phyloP scores from a whole-genome alignment of 2,329 filamentous ascomycete genomes.

The Microascus cirrosus region DNA sequence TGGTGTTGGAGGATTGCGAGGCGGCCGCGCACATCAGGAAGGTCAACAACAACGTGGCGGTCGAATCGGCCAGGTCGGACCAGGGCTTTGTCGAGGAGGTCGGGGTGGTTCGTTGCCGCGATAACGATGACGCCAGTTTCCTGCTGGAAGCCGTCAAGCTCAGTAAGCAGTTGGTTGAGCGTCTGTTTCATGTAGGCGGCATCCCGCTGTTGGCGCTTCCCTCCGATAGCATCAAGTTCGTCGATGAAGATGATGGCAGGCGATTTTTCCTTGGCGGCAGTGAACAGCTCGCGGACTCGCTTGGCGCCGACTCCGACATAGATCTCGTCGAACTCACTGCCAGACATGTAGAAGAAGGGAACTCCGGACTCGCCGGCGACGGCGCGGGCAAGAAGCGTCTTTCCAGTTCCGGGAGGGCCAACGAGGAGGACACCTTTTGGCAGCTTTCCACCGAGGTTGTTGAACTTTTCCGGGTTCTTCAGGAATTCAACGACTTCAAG shows the following conservation, averaged over 20 bases:
- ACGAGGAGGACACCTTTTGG: conserved; percentile 94
- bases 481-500: conserved; percentile 96
- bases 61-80: conserved; percentile 93
- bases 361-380: conserved; percentile 96
- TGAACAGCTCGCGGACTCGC: conserved; percentile 88
- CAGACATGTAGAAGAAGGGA: conserved; percentile 99
- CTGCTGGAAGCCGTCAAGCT: conserved; percentile 94
- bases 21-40: conserved; percentile 88
- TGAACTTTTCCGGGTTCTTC: conserved; percentile 86
- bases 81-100: conserved; percentile 86
- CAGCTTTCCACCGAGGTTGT: conserved; percentile 86
- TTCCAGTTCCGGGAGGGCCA: conserved; percentile 92
- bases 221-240: conserved; percentile 87
- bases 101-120: conserved; percentile 90
- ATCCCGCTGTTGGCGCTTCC: conserved; percentile 84
- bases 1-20: conserved; percentile 91
- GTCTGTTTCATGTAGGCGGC: conserved; percentile 96
- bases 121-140: conserved; percentile 92
- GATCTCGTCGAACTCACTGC: conserved; percentile 95
- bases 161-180: conserved; percentile 90
- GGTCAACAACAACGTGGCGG: conserved; percentile 74
- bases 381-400: conserved; percentile 87
- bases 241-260: conserved; percentile 95
- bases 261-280: conserved; percentile 70
- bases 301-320: conserved; percentile 97